Evolutionary conservation across 495 filamentous ascomycete genomes (phyloP), one percentile per base, ranked within the genome.

Genomic region (Talaromyces borbonicus): DNA sequence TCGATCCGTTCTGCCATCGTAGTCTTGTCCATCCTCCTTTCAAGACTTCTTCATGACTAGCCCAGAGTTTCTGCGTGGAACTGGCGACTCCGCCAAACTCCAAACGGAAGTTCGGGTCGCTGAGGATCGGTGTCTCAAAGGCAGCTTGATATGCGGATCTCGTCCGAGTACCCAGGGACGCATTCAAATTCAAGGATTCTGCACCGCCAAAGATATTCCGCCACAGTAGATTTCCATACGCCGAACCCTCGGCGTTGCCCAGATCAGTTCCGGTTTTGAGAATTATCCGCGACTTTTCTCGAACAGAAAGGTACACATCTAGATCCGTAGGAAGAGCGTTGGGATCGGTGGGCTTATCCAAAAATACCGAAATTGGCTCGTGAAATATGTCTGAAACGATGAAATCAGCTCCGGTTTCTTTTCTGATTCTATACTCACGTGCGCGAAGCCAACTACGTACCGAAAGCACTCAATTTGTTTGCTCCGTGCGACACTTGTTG

Each of bases 171-270:
- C 92, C 92, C 22, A 89, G 63, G 1, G 86, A 84, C 12, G 87
- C 90, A 56, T 92, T 87, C 36, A 93, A 60, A 51, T 78, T 84
- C 46, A 97, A 62, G n/a, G 78, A 80, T 65, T 98, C 92, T 12
- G 92, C 90, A 20, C 93, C 93, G 30, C 92, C 92, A 56, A 97
- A 90, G 32, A 98, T 75, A 65, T 98, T 98, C 38, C 93, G 82
- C 62, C 84, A 79, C 9, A 85, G 72, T 23, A 84, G 72, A 45
- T 90, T 86, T 46, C 84, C 77, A 59, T 94, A 95, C 1, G 90
- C 90, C 3, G 85, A 90, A 12, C 89, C 93, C 61, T 97, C 93
- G 9, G 84, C 73, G 54, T 90, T 89, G 43, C 93, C 92, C 20
- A 93, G 69, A 54, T 95, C 89, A 4, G 92, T 96, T 25, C 92